A percentile compares a stretch with the other conserved stretches of the same genome.
Evolutionary conservation across 345 rosid species (phyloP).

Genomic region (Ailanthus altissimus): DNA sequence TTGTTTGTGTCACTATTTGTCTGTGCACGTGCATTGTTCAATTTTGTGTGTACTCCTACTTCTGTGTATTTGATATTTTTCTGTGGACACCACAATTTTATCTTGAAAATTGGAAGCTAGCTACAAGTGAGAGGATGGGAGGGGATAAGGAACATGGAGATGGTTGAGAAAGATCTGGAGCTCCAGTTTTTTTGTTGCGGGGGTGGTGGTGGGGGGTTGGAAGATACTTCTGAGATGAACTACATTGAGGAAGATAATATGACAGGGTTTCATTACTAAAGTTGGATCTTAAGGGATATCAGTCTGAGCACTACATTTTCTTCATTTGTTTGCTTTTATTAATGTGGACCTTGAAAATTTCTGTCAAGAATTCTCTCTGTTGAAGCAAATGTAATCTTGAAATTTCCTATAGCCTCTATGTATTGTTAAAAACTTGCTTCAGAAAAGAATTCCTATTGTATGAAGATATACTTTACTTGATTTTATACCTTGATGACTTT

Average conservation of each 20-base stretch:
- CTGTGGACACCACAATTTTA: not conserved
- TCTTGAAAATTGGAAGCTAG: slow-evolving; percentile 2
- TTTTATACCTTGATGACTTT: slow-evolving; percentile 8
- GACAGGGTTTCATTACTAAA: not conserved
- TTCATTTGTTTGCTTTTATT: too few species aligned
- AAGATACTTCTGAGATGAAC: not conserved
- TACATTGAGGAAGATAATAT: not conserved
- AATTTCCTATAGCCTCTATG: too few species aligned
- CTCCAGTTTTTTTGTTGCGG: too few species aligned
- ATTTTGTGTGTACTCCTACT: not conserved
- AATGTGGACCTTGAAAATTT: too few species aligned
- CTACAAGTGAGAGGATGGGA: not conserved
- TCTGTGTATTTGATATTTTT: not conserved
- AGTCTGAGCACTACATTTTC: not conserved
- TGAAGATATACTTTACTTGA: not conserved
- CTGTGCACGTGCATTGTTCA: not conserved
- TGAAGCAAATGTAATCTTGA: too few species aligned
- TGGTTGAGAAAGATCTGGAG: not conserved
- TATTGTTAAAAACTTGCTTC: not conserved
- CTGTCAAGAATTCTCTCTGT: too few species aligned
- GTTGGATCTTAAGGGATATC: not conserved
- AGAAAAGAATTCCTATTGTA: not conserved
- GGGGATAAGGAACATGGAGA: not conserved
- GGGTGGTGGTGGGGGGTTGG: not conserved
- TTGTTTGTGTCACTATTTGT: not conserved